Conservation (phyloP, 2,329 filamentous ascomycete genomes). For the Trichophyton benhamiae region DNA sequence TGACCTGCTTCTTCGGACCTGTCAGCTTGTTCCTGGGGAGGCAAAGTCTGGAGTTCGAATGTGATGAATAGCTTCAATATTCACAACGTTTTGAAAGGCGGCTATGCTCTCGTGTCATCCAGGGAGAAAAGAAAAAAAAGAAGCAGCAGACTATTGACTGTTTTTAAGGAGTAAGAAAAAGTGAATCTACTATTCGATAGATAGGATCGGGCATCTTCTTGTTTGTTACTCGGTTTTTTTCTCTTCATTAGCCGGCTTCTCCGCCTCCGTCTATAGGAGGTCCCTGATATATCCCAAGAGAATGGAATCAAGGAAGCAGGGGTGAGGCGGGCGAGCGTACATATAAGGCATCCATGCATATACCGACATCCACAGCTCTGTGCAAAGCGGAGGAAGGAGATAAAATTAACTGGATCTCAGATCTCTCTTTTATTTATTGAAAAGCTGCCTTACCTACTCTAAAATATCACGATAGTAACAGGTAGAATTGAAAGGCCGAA, state of each 20-base stretch:
- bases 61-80: slow-evolving; percentile 38
- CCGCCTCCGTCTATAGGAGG: no score
- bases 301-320: slow-evolving; percentile 23
- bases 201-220: no score
- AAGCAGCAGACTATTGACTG: no score
- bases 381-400: neutral
- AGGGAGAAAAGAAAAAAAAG: no score
- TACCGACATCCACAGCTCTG: neutral
- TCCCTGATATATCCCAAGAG: no score
- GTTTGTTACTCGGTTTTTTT: no score
- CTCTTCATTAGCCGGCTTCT: no score
- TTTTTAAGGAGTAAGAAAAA: no score
- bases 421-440: neutral
- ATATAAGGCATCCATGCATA: neutral
- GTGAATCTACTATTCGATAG: no score
- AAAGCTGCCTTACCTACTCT: neutral
- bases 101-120: no score
- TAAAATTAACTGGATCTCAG: neutral
- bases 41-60: neutral
- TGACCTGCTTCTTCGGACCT: slow-evolving; percentile 38
- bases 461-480: neutral
- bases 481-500: neutral
- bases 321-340: neutral
- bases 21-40: neutral
- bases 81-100: no score